Evolutionary conservation across 129 eudicot species (phyloP).

Genomic region (Deinandra increscens): DNA sequence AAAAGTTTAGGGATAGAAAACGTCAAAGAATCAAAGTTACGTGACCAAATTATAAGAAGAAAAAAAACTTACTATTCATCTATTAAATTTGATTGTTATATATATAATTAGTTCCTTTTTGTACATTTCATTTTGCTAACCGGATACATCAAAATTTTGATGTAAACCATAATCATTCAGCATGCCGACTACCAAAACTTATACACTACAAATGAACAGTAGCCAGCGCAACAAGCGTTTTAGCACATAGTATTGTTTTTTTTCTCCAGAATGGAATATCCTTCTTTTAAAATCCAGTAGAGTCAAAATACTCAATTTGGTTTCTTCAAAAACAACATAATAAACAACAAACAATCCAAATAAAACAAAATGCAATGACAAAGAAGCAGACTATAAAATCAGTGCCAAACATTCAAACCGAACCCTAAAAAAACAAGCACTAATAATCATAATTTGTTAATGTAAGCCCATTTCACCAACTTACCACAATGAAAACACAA

Average conservation of each 20-base stretch:
- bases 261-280: constrained; percentile 4
- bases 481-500: neutral
- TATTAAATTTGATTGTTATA: too few relatives aligned
- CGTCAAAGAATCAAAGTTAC: too few relatives aligned
- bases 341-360: constrained; percentile 11
- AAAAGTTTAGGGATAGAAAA: too few relatives aligned
- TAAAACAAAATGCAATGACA: constrained; percentile 14
- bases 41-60: too few relatives aligned
- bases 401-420: constrained; percentile 1
- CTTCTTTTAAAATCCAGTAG: constrained; percentile 3
- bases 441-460: neutral
- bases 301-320: constrained; percentile 16
- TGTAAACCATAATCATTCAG: neutral
- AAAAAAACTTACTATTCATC: too few relatives aligned
- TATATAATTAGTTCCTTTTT: neutral
- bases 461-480: neutral
- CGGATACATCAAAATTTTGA: neutral
- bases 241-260: neutral
- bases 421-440: constrained; percentile 3
- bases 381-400: constrained; percentile 1
- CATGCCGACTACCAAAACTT: neutral
- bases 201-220: neutral
- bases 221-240: constrained; percentile 14
- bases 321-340: constrained; percentile 16
- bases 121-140: neutral